Percentiles rank a stretch among this genome's conserved stretches.
Evolutionary conservation across 2,329 filamentous ascomycete species (phyloP).

Genomic region (Graphilbum fragrans): DNA sequence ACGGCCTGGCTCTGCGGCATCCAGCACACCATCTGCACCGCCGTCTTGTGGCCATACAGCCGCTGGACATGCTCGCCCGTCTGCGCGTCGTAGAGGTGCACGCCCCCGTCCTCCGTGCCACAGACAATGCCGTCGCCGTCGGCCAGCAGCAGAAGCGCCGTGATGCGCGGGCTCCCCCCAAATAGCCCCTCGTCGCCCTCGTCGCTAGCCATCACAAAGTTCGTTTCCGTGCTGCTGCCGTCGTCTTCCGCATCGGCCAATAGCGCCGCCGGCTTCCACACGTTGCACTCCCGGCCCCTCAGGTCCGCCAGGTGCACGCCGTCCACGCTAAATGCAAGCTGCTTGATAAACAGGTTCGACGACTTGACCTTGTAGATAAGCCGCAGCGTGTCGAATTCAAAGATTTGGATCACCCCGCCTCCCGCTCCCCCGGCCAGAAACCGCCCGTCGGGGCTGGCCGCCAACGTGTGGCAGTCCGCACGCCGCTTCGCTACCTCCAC

Average conservation of each 20-base stretch:
- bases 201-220: constrained; percentile 11
- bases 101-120: constrained; percentile 22
- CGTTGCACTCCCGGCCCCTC: constrained; percentile 20
- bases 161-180: constrained; percentile 17
- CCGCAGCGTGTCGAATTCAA: constrained; percentile 16
- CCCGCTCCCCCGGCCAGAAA: constrained; percentile 16
- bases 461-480: constrained; percentile 17
- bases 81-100: constrained; percentile 17
- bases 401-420: constrained; percentile 16
- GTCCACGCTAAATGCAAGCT: constrained; percentile 19
- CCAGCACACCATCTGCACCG: constrained; percentile 17
- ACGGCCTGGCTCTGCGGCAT: constrained; percentile 13
- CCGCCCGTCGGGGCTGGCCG: constrained; percentile 17
- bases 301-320: constrained; percentile 21
- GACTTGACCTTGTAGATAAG: constrained; percentile 17
- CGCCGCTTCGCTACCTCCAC: constrained; percentile 8
- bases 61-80: background rate
- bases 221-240: constrained; percentile 14
- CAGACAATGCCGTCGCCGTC: constrained; percentile 18
- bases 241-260: constrained; percentile 15
- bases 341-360: constrained; percentile 15
- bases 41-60: constrained; percentile 18
- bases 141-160: constrained; percentile 15
- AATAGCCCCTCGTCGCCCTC: constrained; percentile 6
- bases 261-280: constrained; percentile 22